Evolutionary conservation across 2,329 filamentous ascomycete genomes (phyloP), one percentile per base, ranked within the genome.

Genomic region (Aspergillus nomiae): DNA sequence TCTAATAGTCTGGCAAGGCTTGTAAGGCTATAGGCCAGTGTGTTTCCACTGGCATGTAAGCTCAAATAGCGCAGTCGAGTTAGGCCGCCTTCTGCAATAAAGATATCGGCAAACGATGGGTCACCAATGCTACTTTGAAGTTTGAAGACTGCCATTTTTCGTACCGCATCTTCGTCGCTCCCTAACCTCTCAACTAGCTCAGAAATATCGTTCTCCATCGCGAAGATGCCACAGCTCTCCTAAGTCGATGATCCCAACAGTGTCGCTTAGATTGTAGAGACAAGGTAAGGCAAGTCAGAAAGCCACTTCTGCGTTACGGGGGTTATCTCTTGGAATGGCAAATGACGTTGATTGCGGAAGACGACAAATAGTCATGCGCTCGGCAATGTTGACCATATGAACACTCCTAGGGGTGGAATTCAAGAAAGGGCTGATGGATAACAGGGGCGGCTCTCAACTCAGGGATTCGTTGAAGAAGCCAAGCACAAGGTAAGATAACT

Each of bases 71-170:
- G 88, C 71, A 99, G 82, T 69, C 94, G 89, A 69, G 89, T 85
- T 67, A 98, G 84, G 4, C 95, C 95, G 62, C 93, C 93, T 56
- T 93, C 91, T 58, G 90, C 89, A 65, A 98, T 96, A 81, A 99
- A 99, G 71, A 96, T 89, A 77, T 98, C 95, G 73, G 95, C 95
- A 77, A 98, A 98, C 57, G 93, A 91, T 30, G 94, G 94, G 80
- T 99, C 95, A 76, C 94, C 94, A 79, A 99, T 97, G 66, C 92
- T 93, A 67, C 87, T 90, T 80, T 99, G 95, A 68, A 99, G 88
- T 82, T 97, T 97, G 86, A 99, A 99, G 65, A 96, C 95, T 64
- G 95, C 95, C 92, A 98, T 97, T 80, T 99, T 99, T 74, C 94
- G 92, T 70, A 92, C 90, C 61, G 92, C 94, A 84, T 99, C 95